Evolutionary conservation across 768 basidiomycete genomes (phyloP).

Genomic region (Suillus weaverae): DNA sequence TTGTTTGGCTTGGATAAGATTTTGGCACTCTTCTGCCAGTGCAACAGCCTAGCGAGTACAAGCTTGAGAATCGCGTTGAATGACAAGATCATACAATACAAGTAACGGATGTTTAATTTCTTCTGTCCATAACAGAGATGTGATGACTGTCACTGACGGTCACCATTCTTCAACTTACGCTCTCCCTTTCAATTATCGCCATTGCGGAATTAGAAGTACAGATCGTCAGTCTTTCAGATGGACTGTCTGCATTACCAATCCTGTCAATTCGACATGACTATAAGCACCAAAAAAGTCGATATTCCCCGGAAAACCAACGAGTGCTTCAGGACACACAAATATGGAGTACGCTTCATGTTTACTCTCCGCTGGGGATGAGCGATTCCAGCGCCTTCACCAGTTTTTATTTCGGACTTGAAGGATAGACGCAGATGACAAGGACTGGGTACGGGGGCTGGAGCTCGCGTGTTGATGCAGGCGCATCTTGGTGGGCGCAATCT

Average conservation of each 20-base stretch:
- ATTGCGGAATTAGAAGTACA: background rate
- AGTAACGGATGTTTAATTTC: too few relatives aligned
- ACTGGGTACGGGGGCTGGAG: slow-evolving; percentile 40
- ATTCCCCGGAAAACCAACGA: slow-evolving; percentile 50
- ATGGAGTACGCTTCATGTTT: slow-evolving; percentile 51
- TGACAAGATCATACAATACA: too few relatives aligned
- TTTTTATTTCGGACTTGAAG: slow-evolving; percentile 49
- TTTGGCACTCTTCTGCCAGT: too few relatives aligned
- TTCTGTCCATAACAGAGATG: too few relatives aligned
- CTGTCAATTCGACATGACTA: background rate
- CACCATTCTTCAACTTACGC: background rate
- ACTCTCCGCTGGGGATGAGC: slow-evolving; percentile 42
- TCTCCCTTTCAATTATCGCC: background rate
- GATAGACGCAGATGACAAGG: slow-evolving; percentile 50
- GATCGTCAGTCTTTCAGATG: background rate
- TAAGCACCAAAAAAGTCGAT: background rate
- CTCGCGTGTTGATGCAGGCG: slow-evolving; percentile 20
- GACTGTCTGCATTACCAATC: background rate
- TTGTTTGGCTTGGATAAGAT: too few relatives aligned
- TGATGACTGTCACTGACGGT: background rate
- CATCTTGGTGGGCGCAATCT: slow-evolving; percentile 18
- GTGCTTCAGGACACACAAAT: slow-evolving; percentile 56
- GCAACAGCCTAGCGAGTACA: too few relatives aligned
- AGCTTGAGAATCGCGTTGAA: too few relatives aligned
- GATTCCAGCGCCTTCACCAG: slow-evolving; percentile 48